phyloP scores from a whole-genome alignment of 2,329 filamentous ascomycete species.

The Tolypocladium endophyticum region DNA sequence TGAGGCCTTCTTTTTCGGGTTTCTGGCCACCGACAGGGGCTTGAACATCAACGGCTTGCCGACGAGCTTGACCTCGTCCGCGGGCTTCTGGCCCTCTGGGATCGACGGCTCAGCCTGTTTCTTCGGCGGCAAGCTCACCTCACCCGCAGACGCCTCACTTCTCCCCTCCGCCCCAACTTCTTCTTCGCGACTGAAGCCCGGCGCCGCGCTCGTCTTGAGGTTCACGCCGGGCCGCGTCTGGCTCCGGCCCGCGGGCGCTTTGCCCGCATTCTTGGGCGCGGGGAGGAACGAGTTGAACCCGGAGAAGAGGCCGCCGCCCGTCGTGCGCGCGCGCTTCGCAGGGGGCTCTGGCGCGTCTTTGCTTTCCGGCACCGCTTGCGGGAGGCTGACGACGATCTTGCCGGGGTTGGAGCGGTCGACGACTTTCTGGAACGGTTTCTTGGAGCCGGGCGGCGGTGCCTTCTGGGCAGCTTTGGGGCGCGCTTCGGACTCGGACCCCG shows the following conservation, averaged over 20 bases:
- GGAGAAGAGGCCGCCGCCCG: conserved; percentile 52
- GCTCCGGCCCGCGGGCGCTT: conserved; percentile 16
- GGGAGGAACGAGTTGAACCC: conserved; percentile 83
- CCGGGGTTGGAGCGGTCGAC: conserved; percentile 71
- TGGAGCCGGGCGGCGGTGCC: conserved; percentile 19
- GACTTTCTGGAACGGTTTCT: conserved; percentile 66
- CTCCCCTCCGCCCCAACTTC: conserved; percentile 10
- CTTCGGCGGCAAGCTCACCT: conserved; percentile 30
- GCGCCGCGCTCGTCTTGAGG: conserved; percentile 73
- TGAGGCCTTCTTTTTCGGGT: conserved; percentile 54
- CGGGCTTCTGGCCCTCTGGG: conserved; percentile 44
- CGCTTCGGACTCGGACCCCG: conserved; percentile 45
- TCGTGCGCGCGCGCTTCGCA: conserved; percentile 57
- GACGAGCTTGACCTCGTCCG: conserved; percentile 56
- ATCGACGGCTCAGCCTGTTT: conserved; percentile 34
- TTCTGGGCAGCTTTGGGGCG: conserved; percentile 18
- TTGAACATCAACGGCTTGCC: conserved; percentile 82
- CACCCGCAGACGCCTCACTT: conserved; percentile 10
- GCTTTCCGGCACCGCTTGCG: conserved; percentile 31
- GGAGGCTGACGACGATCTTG: conserved; percentile 75
- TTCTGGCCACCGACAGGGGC: conserved; percentile 74
- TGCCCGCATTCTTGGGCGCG: conserved; percentile 57
- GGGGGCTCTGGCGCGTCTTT: conserved; percentile 39
- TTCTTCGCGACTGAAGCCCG: conserved; percentile 62
- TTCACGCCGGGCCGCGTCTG: conserved; percentile 36